Percentiles rank a stretch among this genome's conserved stretches.
These are phyloP conservation scores for Neonectria neomacrospora DNA, from an alignment of 2,329 filamentous ascomycete species.

Conservation along the genomic window DNA sequence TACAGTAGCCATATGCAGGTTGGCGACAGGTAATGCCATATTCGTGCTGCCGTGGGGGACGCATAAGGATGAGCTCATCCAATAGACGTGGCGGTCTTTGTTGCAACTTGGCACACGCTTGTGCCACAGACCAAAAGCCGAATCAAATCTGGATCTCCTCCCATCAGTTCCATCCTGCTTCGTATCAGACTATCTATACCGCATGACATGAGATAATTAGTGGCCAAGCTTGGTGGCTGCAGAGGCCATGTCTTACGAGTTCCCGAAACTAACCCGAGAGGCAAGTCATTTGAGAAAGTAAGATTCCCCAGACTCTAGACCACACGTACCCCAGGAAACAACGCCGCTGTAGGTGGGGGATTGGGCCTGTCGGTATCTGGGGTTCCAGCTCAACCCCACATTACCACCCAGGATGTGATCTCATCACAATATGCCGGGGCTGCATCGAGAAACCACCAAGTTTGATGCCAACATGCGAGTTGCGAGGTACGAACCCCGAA, in stretches of 20 bases:
- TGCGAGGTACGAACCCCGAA: background rate
- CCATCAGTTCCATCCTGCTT: background rate
- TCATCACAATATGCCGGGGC: slow-evolving; percentile 25
- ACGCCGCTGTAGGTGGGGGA: slow-evolving; percentile 5
- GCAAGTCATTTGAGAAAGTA: background rate
- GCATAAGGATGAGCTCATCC: background rate
- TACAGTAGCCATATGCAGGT: slow-evolving; percentile 22
- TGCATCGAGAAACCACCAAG: background rate
- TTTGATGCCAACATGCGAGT: slow-evolving; percentile 1
- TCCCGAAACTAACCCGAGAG: background rate
- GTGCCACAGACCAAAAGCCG: slow-evolving; percentile 20
- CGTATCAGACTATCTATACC: background rate
- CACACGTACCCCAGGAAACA: slow-evolving; percentile 19
- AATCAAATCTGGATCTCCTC: slow-evolving; percentile 11
- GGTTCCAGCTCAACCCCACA: slow-evolving; percentile 35
- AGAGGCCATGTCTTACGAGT: background rate
- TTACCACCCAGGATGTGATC: slow-evolving; percentile 36
- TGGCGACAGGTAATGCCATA: slow-evolving; percentile 18
- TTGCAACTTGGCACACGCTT: background rate
- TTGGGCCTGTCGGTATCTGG: slow-evolving; percentile 19
- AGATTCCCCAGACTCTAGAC: slow-evolving; percentile 10
- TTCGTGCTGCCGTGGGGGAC: background rate
- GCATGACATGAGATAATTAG: slow-evolving; percentile 2
- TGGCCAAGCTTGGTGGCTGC: slow-evolving; percentile 26
- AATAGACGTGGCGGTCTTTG: slow-evolving; percentile 2